These are phyloP conservation scores for Cladophialophora bantiana DNA, from an alignment of 2,329 filamentous ascomycete genomes.

Conservation along the genomic window DNA sequence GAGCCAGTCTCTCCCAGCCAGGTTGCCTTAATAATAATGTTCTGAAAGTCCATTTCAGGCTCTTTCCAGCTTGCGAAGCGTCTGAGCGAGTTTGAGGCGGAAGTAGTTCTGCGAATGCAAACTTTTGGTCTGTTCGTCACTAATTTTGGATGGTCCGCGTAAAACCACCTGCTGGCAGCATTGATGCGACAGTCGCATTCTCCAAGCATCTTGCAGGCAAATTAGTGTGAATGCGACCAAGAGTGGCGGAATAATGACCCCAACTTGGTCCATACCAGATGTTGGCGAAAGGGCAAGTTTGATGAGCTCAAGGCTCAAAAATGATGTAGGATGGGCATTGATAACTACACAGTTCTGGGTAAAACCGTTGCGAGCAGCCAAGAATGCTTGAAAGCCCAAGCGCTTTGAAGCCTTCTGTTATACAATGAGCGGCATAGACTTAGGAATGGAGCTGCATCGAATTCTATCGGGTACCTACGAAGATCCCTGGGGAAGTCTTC, in stretches of 20 bases:
- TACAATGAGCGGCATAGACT: background rate
- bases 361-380: background rate
- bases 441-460: too few relatives aligned
- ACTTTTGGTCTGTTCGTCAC: slow-evolving; percentile 66
- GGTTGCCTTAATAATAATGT: slow-evolving; percentile 54
- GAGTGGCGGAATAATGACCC: slow-evolving; percentile 16
- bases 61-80: slow-evolving; percentile 46
- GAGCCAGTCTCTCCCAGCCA: slow-evolving; percentile 68
- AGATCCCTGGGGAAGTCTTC: too few relatives aligned
- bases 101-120: slow-evolving; percentile 76
- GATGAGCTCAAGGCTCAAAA: background rate
- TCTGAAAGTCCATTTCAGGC: slow-evolving; percentile 54
- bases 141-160: slow-evolving; percentile 58
- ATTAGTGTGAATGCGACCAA: slow-evolving; percentile 25
- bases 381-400: background rate
- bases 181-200: slow-evolving; percentile 30
- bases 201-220: slow-evolving; percentile 20
- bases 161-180: slow-evolving; percentile 63
- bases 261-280: slow-evolving; percentile 19
- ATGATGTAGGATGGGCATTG: too few relatives aligned
- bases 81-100: slow-evolving; percentile 42
- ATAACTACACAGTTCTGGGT: too few relatives aligned
- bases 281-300: background rate
- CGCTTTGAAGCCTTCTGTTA: background rate
- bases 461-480: too few relatives aligned